Percentiles rank a stretch among this genome's conserved stretches.
phyloP scores from a whole-genome alignment of 768 basidiomycete genomes.

The Thelephora aurantiotincta region DNA sequence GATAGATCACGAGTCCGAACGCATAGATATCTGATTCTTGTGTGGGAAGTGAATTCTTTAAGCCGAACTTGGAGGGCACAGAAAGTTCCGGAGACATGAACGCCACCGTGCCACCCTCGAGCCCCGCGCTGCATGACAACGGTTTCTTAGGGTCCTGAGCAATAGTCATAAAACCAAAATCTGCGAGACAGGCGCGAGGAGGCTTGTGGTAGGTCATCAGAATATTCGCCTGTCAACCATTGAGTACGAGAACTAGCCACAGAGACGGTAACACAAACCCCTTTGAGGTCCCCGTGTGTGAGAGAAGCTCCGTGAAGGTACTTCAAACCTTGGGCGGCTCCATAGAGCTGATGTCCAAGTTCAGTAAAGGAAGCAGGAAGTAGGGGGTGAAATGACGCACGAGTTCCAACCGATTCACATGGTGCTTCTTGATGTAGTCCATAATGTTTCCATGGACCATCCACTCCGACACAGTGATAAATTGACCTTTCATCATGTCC shows the following conservation, averaged over 20 bases:
- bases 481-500: not conserved
- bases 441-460: constrained; percentile 6
- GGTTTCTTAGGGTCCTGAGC: not conserved
- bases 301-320: not conserved
- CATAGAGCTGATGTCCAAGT: not conserved
- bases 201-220: constrained; percentile 8
- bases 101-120: not conserved
- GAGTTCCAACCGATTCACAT: constrained; percentile 3
- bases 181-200: constrained; percentile 9
- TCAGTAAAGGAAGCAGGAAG: not conserved
- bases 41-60: not conserved
- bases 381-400: not conserved
- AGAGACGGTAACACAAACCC: not conserved
- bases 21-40: not conserved
- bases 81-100: not conserved
- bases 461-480: constrained; percentile 4
- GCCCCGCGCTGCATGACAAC: not conserved
- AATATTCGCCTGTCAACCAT: constrained; percentile 10
- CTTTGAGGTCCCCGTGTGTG: not conserved
- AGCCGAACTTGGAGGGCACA: not conserved
- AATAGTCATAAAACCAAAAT: constrained; percentile 13
- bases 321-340: not conserved
- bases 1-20: not conserved
- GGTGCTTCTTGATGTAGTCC: constrained; percentile 1
- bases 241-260: not conserved